Evolutionary conservation across 768 basidiomycete species (phyloP).

Genomic region (Xanthoconium stramineum): DNA sequence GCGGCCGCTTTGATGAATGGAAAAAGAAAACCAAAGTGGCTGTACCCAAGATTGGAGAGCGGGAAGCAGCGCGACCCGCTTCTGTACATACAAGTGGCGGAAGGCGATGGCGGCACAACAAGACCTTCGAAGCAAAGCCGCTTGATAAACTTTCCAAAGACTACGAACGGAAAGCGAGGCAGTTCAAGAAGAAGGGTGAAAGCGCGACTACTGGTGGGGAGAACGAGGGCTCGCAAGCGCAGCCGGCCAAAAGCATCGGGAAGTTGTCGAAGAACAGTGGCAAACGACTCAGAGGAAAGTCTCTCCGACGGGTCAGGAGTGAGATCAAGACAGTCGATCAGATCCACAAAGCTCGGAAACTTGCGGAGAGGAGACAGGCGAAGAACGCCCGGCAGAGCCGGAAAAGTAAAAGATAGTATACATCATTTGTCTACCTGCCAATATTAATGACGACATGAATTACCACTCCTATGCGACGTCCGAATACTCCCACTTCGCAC

Average conservation of each 20-base stretch:
- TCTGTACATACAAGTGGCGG: conserved; percentile 38
- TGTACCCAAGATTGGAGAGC: conserved; percentile 82
- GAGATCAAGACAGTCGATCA: conserved; percentile 88
- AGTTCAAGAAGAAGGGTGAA: conserved; percentile 55
- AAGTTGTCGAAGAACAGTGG: conserved; percentile 29
- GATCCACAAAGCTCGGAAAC: conserved; percentile 73
- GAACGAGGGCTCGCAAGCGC: conserved; percentile 22
- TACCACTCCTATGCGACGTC: conserved; percentile 27
- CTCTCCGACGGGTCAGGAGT: conserved; percentile 62
- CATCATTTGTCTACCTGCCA: conserved; percentile 3
- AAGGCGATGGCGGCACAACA: conserved; percentile 72
- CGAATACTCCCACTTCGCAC: conserved; percentile 82
- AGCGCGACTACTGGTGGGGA: conserved; percentile 24
- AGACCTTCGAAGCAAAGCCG: conserved; percentile 61
- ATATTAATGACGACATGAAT: neutral
- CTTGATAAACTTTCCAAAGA: conserved; percentile 68
- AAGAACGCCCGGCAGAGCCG: conserved; percentile 78
- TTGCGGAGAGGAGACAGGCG: conserved; percentile 59
- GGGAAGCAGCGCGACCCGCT: conserved; percentile 47
- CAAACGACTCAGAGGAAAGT: conserved; percentile 56
- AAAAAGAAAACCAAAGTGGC: conserved; percentile 69
- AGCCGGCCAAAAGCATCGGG: conserved; percentile 23
- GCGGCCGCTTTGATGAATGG: conserved; percentile 96
- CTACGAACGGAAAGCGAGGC: conserved; percentile 72
- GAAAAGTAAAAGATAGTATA: conserved; percentile 28